These are phyloP conservation scores for Ilyonectria destructans DNA, from an alignment of 2,329 filamentous ascomycete species.

Conservation along the genomic window DNA sequence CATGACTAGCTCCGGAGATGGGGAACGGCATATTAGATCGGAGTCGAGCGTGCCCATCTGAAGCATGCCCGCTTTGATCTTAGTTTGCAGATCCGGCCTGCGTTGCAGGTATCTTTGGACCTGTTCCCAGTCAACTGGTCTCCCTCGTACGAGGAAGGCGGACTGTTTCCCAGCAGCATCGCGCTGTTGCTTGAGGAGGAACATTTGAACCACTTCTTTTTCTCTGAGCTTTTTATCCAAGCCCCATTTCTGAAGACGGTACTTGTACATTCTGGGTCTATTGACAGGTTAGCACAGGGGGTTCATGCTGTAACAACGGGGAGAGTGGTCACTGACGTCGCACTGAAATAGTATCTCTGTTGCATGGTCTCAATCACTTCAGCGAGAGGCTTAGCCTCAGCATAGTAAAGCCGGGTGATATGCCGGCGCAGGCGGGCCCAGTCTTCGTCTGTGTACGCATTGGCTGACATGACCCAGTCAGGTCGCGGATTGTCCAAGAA, in stretches of 20 bases:
- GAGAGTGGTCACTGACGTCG: neutral
- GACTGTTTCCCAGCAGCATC: slow-evolving; percentile 2
- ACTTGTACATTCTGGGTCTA: slow-evolving; percentile 15
- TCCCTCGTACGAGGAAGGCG: slow-evolving; percentile 2
- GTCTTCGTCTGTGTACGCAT: neutral
- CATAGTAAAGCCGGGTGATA: slow-evolving; percentile 1
- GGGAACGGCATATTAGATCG: neutral
- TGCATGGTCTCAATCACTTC: slow-evolving; percentile 5
- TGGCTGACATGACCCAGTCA: neutral
- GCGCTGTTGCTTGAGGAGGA: slow-evolving; percentile 10
- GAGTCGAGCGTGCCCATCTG: neutral
- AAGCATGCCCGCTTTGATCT: slow-evolving; percentile 10
- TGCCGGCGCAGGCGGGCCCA: slow-evolving; percentile 2
- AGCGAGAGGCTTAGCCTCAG: neutral
- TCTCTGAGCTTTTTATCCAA: slow-evolving; percentile 7
- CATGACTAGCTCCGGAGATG: neutral
- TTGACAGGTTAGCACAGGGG: neutral
- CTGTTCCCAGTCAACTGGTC: slow-evolving; percentile 6
- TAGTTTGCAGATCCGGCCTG: slow-evolving; percentile 11
- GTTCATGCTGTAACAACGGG: neutral
- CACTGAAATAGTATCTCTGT: neutral
- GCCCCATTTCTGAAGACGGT: slow-evolving; percentile 11
- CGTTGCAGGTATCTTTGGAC: slow-evolving; percentile 10
- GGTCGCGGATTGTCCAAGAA: neutral
- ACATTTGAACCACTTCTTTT: slow-evolving; percentile 6